Evolutionary conservation across 2,329 filamentous ascomycete genomes (phyloP), one percentile per base, ranked within the genome.

Genomic region (Paraphoma chrysanthemicola): DNA sequence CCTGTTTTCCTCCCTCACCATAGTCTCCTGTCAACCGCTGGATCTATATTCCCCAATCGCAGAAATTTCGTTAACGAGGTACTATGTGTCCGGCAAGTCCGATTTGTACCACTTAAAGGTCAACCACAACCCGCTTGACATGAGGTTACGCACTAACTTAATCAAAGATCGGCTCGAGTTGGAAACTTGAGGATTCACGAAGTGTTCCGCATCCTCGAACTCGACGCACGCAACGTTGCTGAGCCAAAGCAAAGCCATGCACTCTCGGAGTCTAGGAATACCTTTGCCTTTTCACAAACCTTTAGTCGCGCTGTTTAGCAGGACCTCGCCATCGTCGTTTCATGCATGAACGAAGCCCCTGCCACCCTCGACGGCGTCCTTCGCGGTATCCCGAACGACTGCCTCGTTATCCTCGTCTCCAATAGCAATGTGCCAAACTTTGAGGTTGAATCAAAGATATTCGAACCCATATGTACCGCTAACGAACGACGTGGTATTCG

Each of bases 261-360:
- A 23, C 23, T 5, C 23, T 23, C 23, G 23, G 2, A 3, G 23
- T 23, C 23, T 23, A 23, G 23, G 23, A 5, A 23, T 23, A 36
- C 29, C n/a, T 23, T 59, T 6, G 29, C 38, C 2, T 54, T 65
- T 28, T 44, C 60, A 6, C 53, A 53, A 33, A 10, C 49, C 6
- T 53, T 51, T 6, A 31, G 63, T 6, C 14, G 48, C 16, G 42
- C 14, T 2, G 52, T 61, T 30, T 60, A 65, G 42, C 14, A 30
- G 4, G 42, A 61, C 16, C 60, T 63, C 8, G 60, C 62, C 1
- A 61, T 65, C 6, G 16, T 61, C 5, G 36, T 65, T 23, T 57
- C 62, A 9, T 61, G 60, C 36, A 65, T 63, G 57, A 53, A 65
- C 36, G 60, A 65, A 48, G 57, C 61, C 1, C 44, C 43, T 12